These are phyloP conservation scores for Daldinia concentrica DNA, from an alignment of 495 filamentous ascomycete genomes.

Conservation along the genomic window DNA sequence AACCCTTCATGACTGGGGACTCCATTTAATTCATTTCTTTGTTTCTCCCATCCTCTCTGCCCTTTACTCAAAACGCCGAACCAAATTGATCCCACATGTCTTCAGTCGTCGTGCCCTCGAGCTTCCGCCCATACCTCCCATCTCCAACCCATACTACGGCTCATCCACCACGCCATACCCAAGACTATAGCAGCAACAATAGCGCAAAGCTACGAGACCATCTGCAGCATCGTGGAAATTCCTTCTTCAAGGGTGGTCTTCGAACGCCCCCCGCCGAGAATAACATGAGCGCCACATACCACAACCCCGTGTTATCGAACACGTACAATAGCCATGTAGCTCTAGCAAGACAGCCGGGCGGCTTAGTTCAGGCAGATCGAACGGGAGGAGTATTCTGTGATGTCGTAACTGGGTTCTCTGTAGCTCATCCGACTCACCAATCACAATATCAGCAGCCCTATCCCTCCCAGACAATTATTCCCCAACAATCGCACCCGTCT, in stretches of 20 bases:
- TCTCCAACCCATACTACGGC: constrained; percentile 32
- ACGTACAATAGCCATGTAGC: constrained; percentile 53
- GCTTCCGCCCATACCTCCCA: constrained; percentile 39
- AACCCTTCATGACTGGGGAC: constrained; percentile 4
- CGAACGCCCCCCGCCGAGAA: constrained; percentile 60
- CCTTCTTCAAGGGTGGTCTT: constrained; percentile 49
- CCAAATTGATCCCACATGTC: constrained; percentile 46
- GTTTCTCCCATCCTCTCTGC: constrained; percentile 3
- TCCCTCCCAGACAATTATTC: constrained; percentile 18
- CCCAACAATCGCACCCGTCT: constrained; percentile 39
- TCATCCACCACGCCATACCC: constrained; percentile 22
- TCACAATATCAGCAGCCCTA: constrained; percentile 32
- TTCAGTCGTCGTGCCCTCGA: constrained; percentile 40
- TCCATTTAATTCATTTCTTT: constrained; percentile 18
- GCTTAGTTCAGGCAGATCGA: constrained; percentile 39
- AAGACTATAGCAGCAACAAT: not conserved
- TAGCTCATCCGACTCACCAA: constrained; percentile 33
- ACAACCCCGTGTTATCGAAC: constrained; percentile 52
- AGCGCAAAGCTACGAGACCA: constrained; percentile 26
- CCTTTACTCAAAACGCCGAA: constrained; percentile 16
- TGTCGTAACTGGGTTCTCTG: constrained; percentile 37
- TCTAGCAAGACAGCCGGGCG: constrained; percentile 45
- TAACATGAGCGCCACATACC: constrained; percentile 60
- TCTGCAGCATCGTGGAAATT: constrained; percentile 18
- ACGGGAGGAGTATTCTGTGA: constrained; percentile 44